Percentiles rank a stretch among this genome's conserved stretches.
Evolutionary conservation across 805 yeast genomes (phyloP).

Genomic region (Sugiyamaella boreocaroliniensis): DNA sequence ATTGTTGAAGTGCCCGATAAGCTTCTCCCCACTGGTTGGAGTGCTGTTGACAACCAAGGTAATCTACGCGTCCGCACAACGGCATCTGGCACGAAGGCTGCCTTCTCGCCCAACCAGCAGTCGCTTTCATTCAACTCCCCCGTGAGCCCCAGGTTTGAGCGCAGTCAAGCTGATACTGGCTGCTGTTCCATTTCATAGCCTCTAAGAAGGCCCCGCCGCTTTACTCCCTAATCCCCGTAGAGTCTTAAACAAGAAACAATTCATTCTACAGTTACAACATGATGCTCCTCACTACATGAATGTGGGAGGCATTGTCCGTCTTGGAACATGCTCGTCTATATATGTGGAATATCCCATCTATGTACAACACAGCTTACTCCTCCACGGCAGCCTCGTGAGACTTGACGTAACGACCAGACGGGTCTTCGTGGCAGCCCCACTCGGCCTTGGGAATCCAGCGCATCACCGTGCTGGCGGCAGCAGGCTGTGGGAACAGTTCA

Average conservation of each 20-base stretch:
- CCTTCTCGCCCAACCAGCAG: not conserved
- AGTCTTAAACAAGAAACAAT: no score
- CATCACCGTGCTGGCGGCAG: slow-evolving; percentile 95
- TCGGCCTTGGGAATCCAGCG: slow-evolving; percentile 99
- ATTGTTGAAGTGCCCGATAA: not conserved
- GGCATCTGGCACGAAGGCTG: not conserved
- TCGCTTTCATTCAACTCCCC: not conserved
- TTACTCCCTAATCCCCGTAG: no score
- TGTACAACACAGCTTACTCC: not conserved
- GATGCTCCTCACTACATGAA: no score
- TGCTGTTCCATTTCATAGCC: no score
- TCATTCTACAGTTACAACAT: no score
- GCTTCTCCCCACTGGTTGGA: not conserved
- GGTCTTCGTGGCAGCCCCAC: slow-evolving; percentile 99
- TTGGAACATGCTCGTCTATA: no score
- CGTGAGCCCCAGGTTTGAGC: not conserved
- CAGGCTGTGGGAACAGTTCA: slow-evolving; percentile 80
- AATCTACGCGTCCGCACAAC: not conserved
- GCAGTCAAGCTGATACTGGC: no score
- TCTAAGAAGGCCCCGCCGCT: no score
- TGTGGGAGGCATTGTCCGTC: no score
- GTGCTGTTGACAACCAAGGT: not conserved
- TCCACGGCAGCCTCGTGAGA: slow-evolving; percentile 44
- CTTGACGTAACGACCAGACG: slow-evolving; percentile 94
- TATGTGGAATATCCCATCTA: not conserved